Conservation (phyloP, 805 yeast species). For the Starmerella bacillaris region DNA sequence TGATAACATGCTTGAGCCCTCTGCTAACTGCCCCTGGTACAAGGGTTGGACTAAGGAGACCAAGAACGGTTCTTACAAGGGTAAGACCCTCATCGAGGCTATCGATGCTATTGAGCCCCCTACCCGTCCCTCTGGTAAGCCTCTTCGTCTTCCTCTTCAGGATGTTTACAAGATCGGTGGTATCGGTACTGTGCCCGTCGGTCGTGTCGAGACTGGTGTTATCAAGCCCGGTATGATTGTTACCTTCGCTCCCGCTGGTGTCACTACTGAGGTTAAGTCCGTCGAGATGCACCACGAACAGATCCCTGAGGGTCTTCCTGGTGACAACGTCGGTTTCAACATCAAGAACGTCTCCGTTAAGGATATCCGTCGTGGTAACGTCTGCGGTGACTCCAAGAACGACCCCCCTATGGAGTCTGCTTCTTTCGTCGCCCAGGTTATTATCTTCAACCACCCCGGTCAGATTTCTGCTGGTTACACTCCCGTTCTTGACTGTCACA, state of each 20-base stretch:
- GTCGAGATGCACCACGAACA: slow-evolving; percentile 79
- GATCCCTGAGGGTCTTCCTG: slow-evolving; percentile 64
- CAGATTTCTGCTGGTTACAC: slow-evolving; percentile 81
- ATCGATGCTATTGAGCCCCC: slow-evolving; percentile 72
- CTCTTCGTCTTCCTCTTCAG: slow-evolving; percentile 76
- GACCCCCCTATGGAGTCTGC: slow-evolving; percentile 69
- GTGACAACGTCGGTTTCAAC: slow-evolving; percentile 84
- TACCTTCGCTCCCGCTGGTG: slow-evolving; percentile 78
- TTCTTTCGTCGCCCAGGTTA: slow-evolving; percentile 72
- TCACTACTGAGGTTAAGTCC: slow-evolving; percentile 77
- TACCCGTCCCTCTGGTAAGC: slow-evolving; percentile 65
- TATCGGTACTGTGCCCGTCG: slow-evolving; percentile 84
- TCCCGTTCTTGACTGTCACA: slow-evolving; percentile 84
- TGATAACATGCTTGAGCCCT: slow-evolving; percentile 79
- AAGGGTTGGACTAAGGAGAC: slow-evolving; percentile 71
- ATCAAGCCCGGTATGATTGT: slow-evolving; percentile 86
- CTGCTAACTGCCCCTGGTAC: slow-evolving; percentile 73
- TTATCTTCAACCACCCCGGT: slow-evolving; percentile 83
- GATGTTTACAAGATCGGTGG: slow-evolving; percentile 90
- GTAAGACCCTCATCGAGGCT: slow-evolving; percentile 72
- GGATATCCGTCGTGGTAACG: slow-evolving; percentile 87
- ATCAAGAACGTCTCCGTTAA: slow-evolving; percentile 78
- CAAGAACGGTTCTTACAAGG: slow-evolving; percentile 51
- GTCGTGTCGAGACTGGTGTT: slow-evolving; percentile 84
- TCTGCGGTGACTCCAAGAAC: slow-evolving; percentile 76